Conservation (phyloP, 2,329 filamentous ascomycete species). For the Aspergillus eucalypticola region DNA sequence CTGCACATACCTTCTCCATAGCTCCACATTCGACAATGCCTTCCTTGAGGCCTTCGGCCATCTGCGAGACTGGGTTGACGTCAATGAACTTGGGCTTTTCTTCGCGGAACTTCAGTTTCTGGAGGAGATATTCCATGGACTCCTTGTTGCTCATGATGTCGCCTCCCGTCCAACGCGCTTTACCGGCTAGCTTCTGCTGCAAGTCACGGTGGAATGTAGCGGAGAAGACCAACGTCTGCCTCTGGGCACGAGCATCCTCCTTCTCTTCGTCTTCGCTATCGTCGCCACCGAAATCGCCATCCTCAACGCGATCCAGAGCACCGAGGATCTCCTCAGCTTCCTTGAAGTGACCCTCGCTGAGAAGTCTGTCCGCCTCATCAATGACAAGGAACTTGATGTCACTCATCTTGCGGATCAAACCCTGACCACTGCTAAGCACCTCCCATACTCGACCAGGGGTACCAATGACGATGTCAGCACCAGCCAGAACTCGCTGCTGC, state of each 20-base stretch:
- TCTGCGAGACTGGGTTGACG: slow-evolving; percentile 82
- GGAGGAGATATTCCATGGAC: slow-evolving; percentile 89
- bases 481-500: slow-evolving; percentile 79
- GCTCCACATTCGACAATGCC: slow-evolving; percentile 88
- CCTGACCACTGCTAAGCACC: slow-evolving; percentile 74
- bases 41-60: slow-evolving; percentile 83
- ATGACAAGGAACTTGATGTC: slow-evolving; percentile 80
- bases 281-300: slow-evolving; percentile 32
- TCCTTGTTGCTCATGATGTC: slow-evolving; percentile 71
- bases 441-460: slow-evolving; percentile 95
- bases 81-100: slow-evolving; percentile 88
- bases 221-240: slow-evolving; percentile 94
- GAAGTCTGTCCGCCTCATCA: slow-evolving; percentile 88
- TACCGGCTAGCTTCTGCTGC: slow-evolving; percentile 86
- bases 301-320: slow-evolving; percentile 68
- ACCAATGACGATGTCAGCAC: slow-evolving; percentile 88
- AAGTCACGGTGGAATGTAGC: slow-evolving; percentile 91
- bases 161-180: slow-evolving; percentile 58
- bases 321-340: slow-evolving; percentile 86
- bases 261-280: slow-evolving; percentile 46
- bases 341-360: slow-evolving; percentile 93
- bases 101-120: slow-evolving; percentile 83
- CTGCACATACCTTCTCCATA: slow-evolving; percentile 74
- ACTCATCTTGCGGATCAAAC: slow-evolving; percentile 69
- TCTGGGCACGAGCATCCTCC: slow-evolving; percentile 33